Conservation (phyloP, 768 basidiomycete species). For the Mycena latifolia region DNA sequence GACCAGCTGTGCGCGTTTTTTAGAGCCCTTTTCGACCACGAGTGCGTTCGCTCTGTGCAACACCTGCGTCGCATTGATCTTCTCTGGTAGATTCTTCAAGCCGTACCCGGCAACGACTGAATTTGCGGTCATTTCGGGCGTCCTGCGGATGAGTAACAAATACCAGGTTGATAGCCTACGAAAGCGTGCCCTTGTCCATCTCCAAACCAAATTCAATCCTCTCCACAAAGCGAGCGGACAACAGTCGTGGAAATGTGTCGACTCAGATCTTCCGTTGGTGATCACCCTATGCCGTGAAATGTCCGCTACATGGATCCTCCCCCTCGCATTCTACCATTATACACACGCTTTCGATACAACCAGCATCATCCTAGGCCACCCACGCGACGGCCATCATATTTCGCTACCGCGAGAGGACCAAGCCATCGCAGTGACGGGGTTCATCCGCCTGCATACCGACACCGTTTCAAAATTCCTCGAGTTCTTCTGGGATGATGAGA, state of each 20-base stretch:
- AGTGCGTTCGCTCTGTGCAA: not conserved
- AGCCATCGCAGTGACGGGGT: not conserved
- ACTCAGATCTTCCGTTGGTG: not conserved
- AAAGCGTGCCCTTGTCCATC: slow-evolving; percentile 1
- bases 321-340: not conserved
- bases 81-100: slow-evolving; percentile 5
- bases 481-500: not conserved
- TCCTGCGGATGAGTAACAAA: slow-evolving; percentile 12
- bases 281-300: not conserved
- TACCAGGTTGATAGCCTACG: slow-evolving; percentile 8
- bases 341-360: not conserved
- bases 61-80: not conserved
- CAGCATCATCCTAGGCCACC: not conserved
- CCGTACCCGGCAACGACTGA: slow-evolving; percentile 3
- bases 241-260: too few species aligned
- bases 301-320: not conserved
- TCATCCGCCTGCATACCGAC: not conserved
- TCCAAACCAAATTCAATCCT: not conserved
- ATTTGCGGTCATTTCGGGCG: not conserved
- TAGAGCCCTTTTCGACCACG: slow-evolving; percentile 1
- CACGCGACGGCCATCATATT: not conserved
- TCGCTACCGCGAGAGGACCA: not conserved
- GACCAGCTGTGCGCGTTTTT: not conserved
- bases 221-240: too few species aligned
- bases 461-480: not conserved